Percentiles rank a stretch among this genome's conserved stretches.
Evolutionary conservation across 2,329 filamentous ascomycete species (phyloP).

Genomic region (Neofusicoccum ribis): DNA sequence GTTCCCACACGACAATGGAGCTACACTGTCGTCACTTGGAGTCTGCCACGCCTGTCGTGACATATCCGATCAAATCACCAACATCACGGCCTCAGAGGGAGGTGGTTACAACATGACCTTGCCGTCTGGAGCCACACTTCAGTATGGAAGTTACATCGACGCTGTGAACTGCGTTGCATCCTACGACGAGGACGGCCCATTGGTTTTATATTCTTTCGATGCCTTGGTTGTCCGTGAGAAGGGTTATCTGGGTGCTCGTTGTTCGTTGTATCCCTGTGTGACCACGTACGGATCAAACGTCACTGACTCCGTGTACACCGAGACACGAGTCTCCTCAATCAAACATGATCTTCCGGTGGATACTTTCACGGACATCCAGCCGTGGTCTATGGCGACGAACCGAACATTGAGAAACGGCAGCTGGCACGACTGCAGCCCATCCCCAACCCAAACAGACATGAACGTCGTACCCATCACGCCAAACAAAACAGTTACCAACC

Average conservation of each 20-base stretch:
- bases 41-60: not conserved
- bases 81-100: not conserved
- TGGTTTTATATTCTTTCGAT: not conserved
- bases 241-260: not conserved
- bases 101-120: not conserved
- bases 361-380: not conserved
- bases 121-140: not conserved
- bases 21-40: not conserved
- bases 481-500: not conserved
- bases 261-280: not conserved
- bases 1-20: not conserved
- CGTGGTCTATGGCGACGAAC: not conserved
- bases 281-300: not conserved
- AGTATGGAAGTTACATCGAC: not conserved
- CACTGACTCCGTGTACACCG: not conserved
- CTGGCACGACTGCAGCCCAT: not conserved
- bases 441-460: not conserved
- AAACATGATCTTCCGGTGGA: not conserved
- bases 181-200: too few species aligned
- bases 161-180: not conserved
- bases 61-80: not conserved
- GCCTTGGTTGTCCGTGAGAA: not conserved
- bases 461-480: not conserved
- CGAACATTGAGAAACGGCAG: not conserved
- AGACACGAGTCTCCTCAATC: not conserved